These are phyloP conservation scores for Endotrypanum monterogeii DNA, from an alignment of 208 protist genomes.

Conservation along the genomic window DNA sequence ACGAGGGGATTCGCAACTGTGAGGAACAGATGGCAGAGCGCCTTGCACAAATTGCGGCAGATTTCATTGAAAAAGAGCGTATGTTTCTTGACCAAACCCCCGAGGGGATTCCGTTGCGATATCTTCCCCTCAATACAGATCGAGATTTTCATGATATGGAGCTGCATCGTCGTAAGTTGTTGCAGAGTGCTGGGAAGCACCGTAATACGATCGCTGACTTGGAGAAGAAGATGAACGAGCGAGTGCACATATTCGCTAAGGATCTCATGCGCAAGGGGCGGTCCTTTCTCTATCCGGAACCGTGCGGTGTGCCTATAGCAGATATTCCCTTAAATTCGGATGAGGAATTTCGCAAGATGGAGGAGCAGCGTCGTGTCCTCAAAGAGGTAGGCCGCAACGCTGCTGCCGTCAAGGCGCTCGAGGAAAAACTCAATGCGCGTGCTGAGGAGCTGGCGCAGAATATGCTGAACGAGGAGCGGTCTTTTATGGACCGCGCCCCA, in stretches of 20 bases:
- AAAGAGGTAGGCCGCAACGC: slow-evolving; percentile 51
- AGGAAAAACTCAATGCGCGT: slow-evolving; percentile 65
- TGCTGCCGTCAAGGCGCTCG: slow-evolving; percentile 38
- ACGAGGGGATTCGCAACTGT: slow-evolving; percentile 47
- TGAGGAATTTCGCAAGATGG: slow-evolving; percentile 70
- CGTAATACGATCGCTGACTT: slow-evolving; percentile 33
- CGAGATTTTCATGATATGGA: slow-evolving; percentile 72
- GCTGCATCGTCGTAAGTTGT: slow-evolving; percentile 46
- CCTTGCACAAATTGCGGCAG: slow-evolving; percentile 62
- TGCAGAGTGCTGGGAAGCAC: slow-evolving; percentile 30
- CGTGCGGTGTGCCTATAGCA: slow-evolving; percentile 68
- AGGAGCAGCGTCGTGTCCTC: slow-evolving; percentile 59
- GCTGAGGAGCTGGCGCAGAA: slow-evolving; percentile 51
- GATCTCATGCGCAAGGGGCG: slow-evolving; percentile 66
- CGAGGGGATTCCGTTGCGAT: slow-evolving; percentile 71
- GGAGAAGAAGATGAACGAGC: slow-evolving; percentile 74
- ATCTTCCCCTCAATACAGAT: slow-evolving; percentile 73
- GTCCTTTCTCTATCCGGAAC: slow-evolving; percentile 63
- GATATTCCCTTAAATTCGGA: slow-evolving; percentile 71
- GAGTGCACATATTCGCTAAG: slow-evolving; percentile 65
- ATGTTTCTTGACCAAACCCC: slow-evolving; percentile 78
- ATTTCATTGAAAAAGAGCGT: slow-evolving; percentile 73
- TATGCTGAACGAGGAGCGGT: slow-evolving; percentile 56
- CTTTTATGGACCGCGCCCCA: slow-evolving; percentile 71
- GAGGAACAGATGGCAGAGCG: slow-evolving; percentile 73